These are phyloP conservation scores for Arthromyces matolae DNA, from an alignment of 768 basidiomycete genomes.

Conservation along the genomic window DNA sequence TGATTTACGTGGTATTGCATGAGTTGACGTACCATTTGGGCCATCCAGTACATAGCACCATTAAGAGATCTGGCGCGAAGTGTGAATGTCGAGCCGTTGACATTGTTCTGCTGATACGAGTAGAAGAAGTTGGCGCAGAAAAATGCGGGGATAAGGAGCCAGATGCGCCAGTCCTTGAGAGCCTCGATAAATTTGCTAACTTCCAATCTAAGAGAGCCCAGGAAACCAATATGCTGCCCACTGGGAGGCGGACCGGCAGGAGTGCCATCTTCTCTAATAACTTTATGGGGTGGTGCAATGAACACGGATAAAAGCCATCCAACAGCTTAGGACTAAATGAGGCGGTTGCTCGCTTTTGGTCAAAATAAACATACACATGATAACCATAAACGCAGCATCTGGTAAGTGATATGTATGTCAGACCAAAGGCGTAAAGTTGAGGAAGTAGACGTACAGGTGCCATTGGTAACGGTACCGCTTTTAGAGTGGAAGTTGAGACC, in stretches of 20 bases:
- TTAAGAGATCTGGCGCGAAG: conserved; percentile 26
- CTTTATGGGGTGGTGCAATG: conserved; percentile 24
- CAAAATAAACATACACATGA: conserved; percentile 21
- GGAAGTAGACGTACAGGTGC: conserved; percentile 21
- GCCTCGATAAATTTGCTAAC: conserved; percentile 18
- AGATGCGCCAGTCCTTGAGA: conserved; percentile 24
- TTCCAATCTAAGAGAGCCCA: conserved; percentile 18
- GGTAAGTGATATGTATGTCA: not conserved
- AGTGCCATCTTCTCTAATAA: conserved; percentile 23
- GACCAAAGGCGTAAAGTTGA: not conserved
- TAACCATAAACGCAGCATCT: conserved; percentile 28
- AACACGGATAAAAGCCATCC: conserved; percentile 23
- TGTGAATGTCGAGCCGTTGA: conserved; percentile 26
- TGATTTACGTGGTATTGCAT: not conserved
- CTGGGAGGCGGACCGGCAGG: conserved; percentile 20
- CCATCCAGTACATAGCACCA: conserved; percentile 29
- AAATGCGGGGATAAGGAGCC: conserved; percentile 26
- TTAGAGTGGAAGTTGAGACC: conserved; percentile 25
- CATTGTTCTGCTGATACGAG: conserved; percentile 27
- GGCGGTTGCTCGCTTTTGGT: not conserved
- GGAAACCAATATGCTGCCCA: conserved; percentile 9
- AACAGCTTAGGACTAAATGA: conserved; percentile 11
- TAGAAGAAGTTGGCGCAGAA: conserved; percentile 32
- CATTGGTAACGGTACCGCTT: conserved; percentile 25
- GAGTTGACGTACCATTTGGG: conserved; percentile 22